Evolutionary conservation across 495 filamentous ascomycete species (phyloP).

Genomic region (Penicillium coprophilum): DNA sequence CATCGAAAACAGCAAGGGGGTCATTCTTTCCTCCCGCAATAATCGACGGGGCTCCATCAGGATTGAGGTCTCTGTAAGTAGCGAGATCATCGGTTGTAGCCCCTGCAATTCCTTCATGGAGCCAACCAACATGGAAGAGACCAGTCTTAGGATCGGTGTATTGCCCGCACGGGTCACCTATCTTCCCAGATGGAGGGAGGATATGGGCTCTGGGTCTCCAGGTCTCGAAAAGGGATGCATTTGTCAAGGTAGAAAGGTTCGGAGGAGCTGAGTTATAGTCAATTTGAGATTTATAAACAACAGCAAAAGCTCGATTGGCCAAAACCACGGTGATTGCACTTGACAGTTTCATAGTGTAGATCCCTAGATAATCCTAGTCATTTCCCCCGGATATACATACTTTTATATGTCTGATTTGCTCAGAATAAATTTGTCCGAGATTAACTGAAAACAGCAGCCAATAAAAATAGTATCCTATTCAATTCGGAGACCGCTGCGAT

Average conservation of each 20-base stretch:
- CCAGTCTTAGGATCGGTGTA: constrained; percentile 26
- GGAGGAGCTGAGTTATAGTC: constrained; percentile 22
- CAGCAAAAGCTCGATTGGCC: background rate
- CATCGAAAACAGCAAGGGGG: constrained; percentile 25
- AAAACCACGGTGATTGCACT: constrained; percentile 1
- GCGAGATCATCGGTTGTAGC: constrained; percentile 21
- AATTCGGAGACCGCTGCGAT: background rate
- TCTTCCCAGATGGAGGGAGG: constrained; percentile 19
- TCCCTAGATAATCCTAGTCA: background rate
- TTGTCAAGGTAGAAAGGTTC: constrained; percentile 20
- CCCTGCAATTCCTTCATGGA: constrained; percentile 21
- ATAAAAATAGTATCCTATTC: background rate
- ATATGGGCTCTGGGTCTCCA: constrained; percentile 25
- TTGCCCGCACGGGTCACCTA: constrained; percentile 24
- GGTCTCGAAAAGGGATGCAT: constrained; percentile 19
- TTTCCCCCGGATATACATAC: background rate
- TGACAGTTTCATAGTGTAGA: constrained; percentile 3
- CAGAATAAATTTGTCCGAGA: constrained; percentile 2
- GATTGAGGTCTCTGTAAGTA: constrained; percentile 18
- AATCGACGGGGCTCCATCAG: constrained; percentile 17
- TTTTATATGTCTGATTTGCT: constrained; percentile 2
- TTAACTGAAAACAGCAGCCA: background rate
- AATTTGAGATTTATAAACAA: constrained; percentile 6
- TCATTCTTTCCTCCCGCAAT: constrained; percentile 23
- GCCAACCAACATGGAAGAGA: constrained; percentile 25